Conservation (phyloP, 805 yeast species). For the Phaffomyces antillensis region DNA sequence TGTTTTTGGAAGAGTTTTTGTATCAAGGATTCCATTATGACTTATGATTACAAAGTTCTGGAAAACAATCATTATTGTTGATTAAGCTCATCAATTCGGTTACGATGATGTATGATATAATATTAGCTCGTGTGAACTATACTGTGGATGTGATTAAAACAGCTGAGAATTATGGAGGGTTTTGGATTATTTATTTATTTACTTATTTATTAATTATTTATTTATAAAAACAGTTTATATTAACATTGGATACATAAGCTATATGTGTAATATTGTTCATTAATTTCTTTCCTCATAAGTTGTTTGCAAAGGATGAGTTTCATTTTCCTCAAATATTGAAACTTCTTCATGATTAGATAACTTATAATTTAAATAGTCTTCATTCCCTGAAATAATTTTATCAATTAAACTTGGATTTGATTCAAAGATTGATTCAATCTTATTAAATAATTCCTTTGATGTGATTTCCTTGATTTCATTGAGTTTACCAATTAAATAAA, state of each 20-base stretch:
- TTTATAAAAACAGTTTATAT: too few species aligned
- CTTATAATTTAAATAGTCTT: neutral
- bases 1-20: too few species aligned
- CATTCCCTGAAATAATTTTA: neutral
- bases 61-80: too few species aligned
- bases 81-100: too few species aligned
- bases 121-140: too few species aligned
- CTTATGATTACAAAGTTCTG: too few species aligned
- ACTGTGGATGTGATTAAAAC: too few species aligned
- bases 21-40: too few species aligned
- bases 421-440: conserved; percentile 24
- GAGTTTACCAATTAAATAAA: conserved; percentile 17
- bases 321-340: conserved; percentile 13
- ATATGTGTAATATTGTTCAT: neutral
- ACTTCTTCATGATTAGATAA: neutral
- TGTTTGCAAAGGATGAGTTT: conserved; percentile 6
- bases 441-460: conserved; percentile 34
- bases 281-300: conserved; percentile 8
- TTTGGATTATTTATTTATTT: too few species aligned
- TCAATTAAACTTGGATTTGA: conserved; percentile 19
- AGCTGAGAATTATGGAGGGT: too few species aligned
- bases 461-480: conserved; percentile 18
- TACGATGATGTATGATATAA: too few species aligned
- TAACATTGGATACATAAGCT: neutral
- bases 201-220: neutral